phyloP scores from a whole-genome alignment of 306 rosid species.

The Gleditsia sinensis region DNA sequence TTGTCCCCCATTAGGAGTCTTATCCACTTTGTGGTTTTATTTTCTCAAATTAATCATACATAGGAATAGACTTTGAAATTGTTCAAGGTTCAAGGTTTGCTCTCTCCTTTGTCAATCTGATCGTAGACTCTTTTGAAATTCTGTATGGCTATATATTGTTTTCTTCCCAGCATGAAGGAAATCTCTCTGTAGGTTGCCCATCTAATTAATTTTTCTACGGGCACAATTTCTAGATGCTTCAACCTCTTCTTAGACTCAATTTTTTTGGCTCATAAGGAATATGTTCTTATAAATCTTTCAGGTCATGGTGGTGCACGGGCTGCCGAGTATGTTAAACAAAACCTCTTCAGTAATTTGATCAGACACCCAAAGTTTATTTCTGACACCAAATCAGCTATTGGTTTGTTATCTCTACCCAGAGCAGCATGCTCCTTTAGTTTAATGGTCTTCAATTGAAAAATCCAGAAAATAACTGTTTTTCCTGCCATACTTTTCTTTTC shows the following conservation, averaged over 20 bases:
- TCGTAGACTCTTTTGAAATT: background rate
- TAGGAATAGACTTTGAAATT: slow-evolving; percentile 1
- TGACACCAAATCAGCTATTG: slow-evolving; percentile 93
- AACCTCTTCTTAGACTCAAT: background rate
- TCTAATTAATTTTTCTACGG: background rate
- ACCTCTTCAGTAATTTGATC: slow-evolving; percentile 93
- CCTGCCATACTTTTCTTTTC: slow-evolving; percentile 16
- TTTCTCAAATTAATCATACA: background rate
- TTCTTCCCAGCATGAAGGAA: slow-evolving; percentile 18
- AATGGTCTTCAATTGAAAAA: slow-evolving; percentile 20
- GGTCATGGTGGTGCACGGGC: slow-evolving; percentile 99
- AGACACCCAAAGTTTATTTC: slow-evolving; percentile 91
- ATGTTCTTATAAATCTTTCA: slow-evolving; percentile 39
- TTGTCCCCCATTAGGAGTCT: background rate
- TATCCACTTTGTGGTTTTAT: slow-evolving; percentile 1
- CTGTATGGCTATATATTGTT: slow-evolving; percentile 6
- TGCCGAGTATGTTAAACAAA: slow-evolving; percentile 97
- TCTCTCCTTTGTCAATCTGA: slow-evolving; percentile 1
- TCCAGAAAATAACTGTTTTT: slow-evolving; percentile 18
- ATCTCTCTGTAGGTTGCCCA: slow-evolving; percentile 20
- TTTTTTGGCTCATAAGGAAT: background rate
- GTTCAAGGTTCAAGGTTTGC: background rate
- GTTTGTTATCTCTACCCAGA: slow-evolving; percentile 38
- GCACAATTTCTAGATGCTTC: slow-evolving; percentile 21
- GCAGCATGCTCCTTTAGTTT: background rate